Evolutionary conservation across 805 yeast species (phyloP).

Genomic region (Kuraishia floccosa): DNA sequence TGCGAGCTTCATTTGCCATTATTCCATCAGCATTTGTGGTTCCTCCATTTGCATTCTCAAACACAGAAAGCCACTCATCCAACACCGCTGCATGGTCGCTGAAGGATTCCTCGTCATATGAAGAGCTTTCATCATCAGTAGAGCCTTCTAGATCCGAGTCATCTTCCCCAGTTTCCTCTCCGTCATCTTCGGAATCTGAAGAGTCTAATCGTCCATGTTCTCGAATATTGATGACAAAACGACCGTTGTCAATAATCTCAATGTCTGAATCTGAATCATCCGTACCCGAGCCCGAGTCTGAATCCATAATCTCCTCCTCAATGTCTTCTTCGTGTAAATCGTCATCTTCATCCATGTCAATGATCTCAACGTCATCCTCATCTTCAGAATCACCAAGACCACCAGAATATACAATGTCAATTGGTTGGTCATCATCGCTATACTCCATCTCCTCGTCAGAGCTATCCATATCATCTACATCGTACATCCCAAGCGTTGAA

Average conservation of each 20-base stretch:
- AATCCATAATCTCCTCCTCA: background rate
- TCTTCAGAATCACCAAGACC: constrained; percentile 14
- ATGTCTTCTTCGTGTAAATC: background rate
- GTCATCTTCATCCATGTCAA: constrained; percentile 16
- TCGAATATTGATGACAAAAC: background rate
- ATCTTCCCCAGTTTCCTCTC: constrained; percentile 18
- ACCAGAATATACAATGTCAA: constrained; percentile 19
- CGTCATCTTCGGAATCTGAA: constrained; percentile 13
- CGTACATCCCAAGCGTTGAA: constrained; percentile 92
- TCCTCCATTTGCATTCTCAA: too few relatives aligned
- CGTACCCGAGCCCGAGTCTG: background rate
- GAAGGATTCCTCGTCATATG: too few relatives aligned
- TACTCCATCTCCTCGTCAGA: constrained; percentile 25
- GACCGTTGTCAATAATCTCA: background rate
- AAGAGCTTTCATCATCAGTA: constrained; percentile 11
- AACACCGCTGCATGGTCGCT: too few relatives aligned
- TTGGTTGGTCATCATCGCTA: constrained; percentile 8
- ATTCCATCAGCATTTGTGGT: too few relatives aligned
- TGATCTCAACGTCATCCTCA: constrained; percentile 8
- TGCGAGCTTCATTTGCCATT: too few relatives aligned
- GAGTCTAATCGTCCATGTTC: constrained; percentile 6
- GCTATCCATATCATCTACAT: constrained; percentile 59
- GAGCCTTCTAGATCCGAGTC: constrained; percentile 21
- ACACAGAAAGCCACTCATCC: constrained; percentile 1
- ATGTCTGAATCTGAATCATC: background rate